phyloP scores from a whole-genome alignment of 1,284 basidiomycete species.

The Microbotryum scabiosae region DNA sequence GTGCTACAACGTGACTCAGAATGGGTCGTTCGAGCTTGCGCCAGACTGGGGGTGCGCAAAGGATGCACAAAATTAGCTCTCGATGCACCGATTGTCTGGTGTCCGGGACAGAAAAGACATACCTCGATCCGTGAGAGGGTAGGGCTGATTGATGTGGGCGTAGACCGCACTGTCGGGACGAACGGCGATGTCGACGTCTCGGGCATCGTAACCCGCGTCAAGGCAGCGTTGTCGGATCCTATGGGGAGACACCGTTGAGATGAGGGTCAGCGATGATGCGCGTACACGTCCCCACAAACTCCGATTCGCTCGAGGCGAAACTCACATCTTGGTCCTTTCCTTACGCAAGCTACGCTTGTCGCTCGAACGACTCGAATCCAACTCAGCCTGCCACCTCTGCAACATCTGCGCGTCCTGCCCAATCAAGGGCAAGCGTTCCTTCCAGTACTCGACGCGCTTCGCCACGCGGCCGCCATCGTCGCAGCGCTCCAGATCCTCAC shows the following conservation, averaged over 20 bases:
- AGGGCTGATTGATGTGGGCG: conserved; percentile 5
- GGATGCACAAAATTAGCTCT: too few species aligned
- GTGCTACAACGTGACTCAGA: not conserved
- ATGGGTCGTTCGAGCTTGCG: conserved; percentile 5
- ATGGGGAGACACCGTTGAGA: not conserved
- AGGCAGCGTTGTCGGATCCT: not conserved
- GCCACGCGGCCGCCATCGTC: not conserved
- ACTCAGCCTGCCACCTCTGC: conserved; percentile 3
- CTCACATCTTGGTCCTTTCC: not conserved
- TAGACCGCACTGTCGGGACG: not conserved
- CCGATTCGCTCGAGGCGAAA: not conserved
- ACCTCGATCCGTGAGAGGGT: conserved; percentile 12
- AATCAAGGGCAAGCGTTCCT: not conserved
- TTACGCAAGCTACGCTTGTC: not conserved
- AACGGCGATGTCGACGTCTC: not conserved
- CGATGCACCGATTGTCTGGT: too few species aligned
- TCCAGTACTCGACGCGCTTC: not conserved
- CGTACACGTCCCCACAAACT: not conserved
- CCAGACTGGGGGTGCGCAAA: conserved; percentile 1
- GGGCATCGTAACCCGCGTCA: not conserved
- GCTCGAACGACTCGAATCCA: not conserved
- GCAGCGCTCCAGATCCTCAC: not conserved
- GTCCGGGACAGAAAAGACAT: not conserved
- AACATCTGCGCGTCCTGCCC: conserved; percentile 4
- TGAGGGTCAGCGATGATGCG: not conserved